These are phyloP conservation scores for Arachnomyces sp. DNA, from an alignment of 2,329 filamentous ascomycete species.

Conservation along the genomic window DNA sequence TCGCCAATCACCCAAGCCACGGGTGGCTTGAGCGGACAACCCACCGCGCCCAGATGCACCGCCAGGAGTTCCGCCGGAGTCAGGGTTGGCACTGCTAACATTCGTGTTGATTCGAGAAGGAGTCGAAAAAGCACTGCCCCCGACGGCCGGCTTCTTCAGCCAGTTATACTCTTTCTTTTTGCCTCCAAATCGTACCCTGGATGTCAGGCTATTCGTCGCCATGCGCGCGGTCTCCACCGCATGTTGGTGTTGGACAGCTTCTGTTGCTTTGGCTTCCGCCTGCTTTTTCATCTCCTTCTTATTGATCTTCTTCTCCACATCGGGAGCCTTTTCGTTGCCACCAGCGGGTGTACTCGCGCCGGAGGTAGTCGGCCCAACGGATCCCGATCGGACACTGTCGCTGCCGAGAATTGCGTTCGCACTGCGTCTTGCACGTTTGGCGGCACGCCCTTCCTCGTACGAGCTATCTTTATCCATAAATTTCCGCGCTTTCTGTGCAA, in stretches of 20 bases:
- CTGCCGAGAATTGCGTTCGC: conserved; percentile 47
- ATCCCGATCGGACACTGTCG: conserved; percentile 45
- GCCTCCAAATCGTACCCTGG: conserved; percentile 41
- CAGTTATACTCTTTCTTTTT: conserved; percentile 43
- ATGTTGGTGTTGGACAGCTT: conserved; percentile 69
- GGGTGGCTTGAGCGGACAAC: conserved; percentile 45
- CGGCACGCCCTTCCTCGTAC: conserved; percentile 63
- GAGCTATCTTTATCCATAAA: conserved; percentile 60
- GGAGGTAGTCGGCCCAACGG: conserved; percentile 54
- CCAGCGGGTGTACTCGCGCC: conserved; percentile 44
- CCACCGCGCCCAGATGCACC: conserved; percentile 22
- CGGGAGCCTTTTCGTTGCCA: conserved; percentile 45
- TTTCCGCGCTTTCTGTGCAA: conserved; percentile 50
- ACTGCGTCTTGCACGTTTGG: conserved; percentile 59
- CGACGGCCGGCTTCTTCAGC: conserved; percentile 31
- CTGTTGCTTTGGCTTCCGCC: conserved; percentile 64
- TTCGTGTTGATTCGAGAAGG: conserved; percentile 26
- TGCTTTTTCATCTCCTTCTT: conserved; percentile 84
- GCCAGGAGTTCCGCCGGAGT: conserved; percentile 29
- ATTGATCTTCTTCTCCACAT: conserved; percentile 59
- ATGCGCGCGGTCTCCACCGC: conserved; percentile 77
- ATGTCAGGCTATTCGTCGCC: conserved; percentile 58
- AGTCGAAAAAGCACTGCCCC: conserved; percentile 31
- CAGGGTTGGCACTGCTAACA: conserved; percentile 6
- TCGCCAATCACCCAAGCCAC: conserved; percentile 59